These are phyloP conservation scores for Populus trichocarpa DNA, from an alignment of 441 rosid genomes.

Conservation along the genomic window DNA sequence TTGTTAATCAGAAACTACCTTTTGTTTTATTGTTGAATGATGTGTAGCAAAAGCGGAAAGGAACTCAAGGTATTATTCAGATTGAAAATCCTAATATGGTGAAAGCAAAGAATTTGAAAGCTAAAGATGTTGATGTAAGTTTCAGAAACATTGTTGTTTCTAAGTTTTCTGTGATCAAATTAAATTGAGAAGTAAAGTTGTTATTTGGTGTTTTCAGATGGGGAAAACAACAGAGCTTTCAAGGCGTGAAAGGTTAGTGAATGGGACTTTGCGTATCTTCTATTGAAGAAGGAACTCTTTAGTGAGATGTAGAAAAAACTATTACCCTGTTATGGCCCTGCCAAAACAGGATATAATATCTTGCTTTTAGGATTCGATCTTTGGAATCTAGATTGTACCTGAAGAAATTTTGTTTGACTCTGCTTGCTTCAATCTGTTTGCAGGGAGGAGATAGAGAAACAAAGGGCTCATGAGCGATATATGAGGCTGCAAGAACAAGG, in stretches of 20 bases:
- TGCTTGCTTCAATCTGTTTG: slow-evolving; percentile 7
- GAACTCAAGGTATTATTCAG: slow-evolving; percentile 74
- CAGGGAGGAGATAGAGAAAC: slow-evolving; percentile 96
- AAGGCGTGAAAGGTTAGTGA: slow-evolving; percentile 89
- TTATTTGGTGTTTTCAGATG: slow-evolving; percentile 27
- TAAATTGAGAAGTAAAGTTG: slow-evolving; percentile 1
- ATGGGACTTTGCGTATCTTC: background rate
- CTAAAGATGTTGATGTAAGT: slow-evolving; percentile 83
- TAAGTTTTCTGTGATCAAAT: background rate
- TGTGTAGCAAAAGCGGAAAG: slow-evolving; percentile 69
- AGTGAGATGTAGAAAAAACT: background rate
- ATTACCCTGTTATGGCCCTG: background rate
- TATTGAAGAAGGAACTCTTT: background rate
- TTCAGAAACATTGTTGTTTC: background rate
- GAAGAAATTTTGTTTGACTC: background rate
- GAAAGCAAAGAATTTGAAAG: slow-evolving; percentile 72
- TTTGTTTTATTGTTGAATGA: background rate
- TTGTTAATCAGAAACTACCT: background rate
- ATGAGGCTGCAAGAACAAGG: slow-evolving; percentile 98
- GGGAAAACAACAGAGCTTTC: slow-evolving; percentile 89
- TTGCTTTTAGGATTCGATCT: background rate
- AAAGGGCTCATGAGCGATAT: slow-evolving; percentile 86
- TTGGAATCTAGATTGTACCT: background rate
- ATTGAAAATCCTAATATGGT: slow-evolving; percentile 84
- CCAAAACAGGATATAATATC: background rate